Conservation (phyloP, 768 basidiomycete species). For the Naganishia vishniacii region DNA sequence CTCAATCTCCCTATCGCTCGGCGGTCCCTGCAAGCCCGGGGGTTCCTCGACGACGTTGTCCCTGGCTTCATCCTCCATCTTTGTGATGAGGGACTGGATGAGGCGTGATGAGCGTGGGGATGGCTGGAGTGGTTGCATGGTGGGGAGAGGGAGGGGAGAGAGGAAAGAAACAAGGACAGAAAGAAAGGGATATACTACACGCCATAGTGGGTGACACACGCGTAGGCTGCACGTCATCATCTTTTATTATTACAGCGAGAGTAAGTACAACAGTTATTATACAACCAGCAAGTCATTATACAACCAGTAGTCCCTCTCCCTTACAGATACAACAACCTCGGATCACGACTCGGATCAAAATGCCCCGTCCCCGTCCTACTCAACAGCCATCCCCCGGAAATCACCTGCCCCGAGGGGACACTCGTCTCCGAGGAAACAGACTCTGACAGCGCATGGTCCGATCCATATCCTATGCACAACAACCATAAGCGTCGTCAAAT, state of each 20-base stretch:
- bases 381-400: constrained; percentile 4
- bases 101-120: background rate
- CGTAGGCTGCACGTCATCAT: constrained; percentile 11
- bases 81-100: background rate
- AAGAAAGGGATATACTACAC: no score
- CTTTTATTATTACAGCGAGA: background rate
- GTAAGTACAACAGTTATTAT: background rate
- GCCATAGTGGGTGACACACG: background rate
- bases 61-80: background rate
- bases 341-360: constrained; percentile 23
- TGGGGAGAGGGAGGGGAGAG: no score
- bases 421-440: no score
- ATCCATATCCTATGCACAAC: background rate
- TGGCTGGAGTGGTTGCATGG: background rate
- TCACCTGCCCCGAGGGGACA: no score
- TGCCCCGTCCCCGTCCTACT: constrained; percentile 16
- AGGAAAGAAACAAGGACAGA: background rate
- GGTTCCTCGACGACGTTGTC: background rate
- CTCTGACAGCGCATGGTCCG: background rate
- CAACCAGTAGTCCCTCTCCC: constrained; percentile 17
- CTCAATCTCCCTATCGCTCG: constrained; percentile 26
- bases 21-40: background rate
- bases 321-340: constrained; percentile 14
- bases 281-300: constrained; percentile 9
- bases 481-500: no score